phyloP scores from a whole-genome alignment of 2,329 filamentous ascomycete genomes.

The Passalora sequoiae region DNA sequence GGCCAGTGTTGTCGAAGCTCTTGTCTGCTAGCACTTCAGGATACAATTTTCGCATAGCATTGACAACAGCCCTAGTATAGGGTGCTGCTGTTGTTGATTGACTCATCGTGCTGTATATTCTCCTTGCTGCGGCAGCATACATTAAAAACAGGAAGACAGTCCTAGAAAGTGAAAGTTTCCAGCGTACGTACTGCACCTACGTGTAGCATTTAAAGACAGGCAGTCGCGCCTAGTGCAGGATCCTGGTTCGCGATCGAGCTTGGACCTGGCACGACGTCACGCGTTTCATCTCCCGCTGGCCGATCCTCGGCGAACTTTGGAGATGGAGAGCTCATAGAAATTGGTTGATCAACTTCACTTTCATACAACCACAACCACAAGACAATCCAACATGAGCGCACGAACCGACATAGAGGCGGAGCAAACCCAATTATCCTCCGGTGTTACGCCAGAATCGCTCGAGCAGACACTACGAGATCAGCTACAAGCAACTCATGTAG shows the following conservation, averaged over 20 bases:
- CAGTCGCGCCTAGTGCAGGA: too few relatives aligned
- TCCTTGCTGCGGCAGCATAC: constrained; percentile 10
- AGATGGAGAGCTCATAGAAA: neutral
- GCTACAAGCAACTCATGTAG: constrained; percentile 70
- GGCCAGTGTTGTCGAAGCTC: constrained; percentile 93
- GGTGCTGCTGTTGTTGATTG: constrained; percentile 45
- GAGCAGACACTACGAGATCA: constrained; percentile 63
- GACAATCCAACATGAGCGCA: constrained; percentile 38
- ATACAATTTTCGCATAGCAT: constrained; percentile 79
- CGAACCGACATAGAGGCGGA: constrained; percentile 39
- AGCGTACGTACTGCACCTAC: neutral
- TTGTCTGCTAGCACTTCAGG: constrained; percentile 84
- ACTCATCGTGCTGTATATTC: constrained; percentile 36
- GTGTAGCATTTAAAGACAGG: too few relatives aligned
- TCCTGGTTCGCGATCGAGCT: constrained; percentile 3
- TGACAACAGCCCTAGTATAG: constrained; percentile 65
- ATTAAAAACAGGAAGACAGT: constrained; percentile 7
- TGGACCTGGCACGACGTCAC: neutral
- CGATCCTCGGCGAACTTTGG: constrained; percentile 1
- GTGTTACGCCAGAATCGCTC: constrained; percentile 69
- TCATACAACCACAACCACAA: neutral
- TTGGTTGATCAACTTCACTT: neutral
- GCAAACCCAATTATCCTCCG: constrained; percentile 47
- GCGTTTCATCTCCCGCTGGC: neutral
- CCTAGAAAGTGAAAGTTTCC: neutral